phyloP scores from a whole-genome alignment of 768 basidiomycete species.

The Boletus pseudo-olivaceus region DNA sequence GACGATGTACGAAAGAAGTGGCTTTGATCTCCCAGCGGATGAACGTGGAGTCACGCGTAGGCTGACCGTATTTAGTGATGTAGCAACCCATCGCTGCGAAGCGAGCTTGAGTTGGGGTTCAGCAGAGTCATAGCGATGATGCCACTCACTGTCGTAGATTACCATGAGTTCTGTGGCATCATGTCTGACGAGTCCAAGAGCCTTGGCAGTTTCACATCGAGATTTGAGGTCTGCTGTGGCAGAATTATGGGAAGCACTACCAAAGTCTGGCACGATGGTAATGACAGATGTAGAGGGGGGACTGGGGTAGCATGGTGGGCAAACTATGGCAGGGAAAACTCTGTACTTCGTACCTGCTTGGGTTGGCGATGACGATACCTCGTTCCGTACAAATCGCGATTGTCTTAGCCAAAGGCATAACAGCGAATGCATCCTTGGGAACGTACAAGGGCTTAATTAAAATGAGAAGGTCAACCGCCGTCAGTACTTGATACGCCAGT shows the following conservation, averaged over 20 bases:
- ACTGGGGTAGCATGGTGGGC: slow-evolving; percentile 26
- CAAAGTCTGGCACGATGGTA: slow-evolving; percentile 59
- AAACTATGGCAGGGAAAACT: neutral
- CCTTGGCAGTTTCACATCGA: slow-evolving; percentile 53
- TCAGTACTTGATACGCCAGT: slow-evolving; percentile 1
- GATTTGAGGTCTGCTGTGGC: slow-evolving; percentile 52
- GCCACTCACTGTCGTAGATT: slow-evolving; percentile 65
- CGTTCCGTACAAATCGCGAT: slow-evolving; percentile 64
- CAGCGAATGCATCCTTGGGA: slow-evolving; percentile 64
- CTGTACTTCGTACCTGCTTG: slow-evolving; percentile 52
- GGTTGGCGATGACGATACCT: slow-evolving; percentile 64
- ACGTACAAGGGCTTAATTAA: slow-evolving; percentile 56
- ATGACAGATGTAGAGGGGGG: slow-evolving; percentile 40
- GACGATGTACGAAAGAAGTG: slow-evolving; percentile 56
- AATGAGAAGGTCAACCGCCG: neutral
- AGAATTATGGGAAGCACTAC: slow-evolving; percentile 35
- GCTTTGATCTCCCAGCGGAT: slow-evolving; percentile 80
- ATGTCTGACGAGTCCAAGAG: slow-evolving; percentile 64
- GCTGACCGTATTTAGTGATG: slow-evolving; percentile 65
- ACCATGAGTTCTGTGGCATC: slow-evolving; percentile 59
- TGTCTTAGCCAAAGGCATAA: slow-evolving; percentile 57
- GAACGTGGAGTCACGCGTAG: slow-evolving; percentile 56
- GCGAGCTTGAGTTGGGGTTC: slow-evolving; percentile 1
- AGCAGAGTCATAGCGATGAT: neutral
- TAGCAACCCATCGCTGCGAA: slow-evolving; percentile 69